These are phyloP conservation scores for Diplotaxis tenuifolia DNA, from an alignment of 345 rosid species.

Conservation along the genomic window DNA sequence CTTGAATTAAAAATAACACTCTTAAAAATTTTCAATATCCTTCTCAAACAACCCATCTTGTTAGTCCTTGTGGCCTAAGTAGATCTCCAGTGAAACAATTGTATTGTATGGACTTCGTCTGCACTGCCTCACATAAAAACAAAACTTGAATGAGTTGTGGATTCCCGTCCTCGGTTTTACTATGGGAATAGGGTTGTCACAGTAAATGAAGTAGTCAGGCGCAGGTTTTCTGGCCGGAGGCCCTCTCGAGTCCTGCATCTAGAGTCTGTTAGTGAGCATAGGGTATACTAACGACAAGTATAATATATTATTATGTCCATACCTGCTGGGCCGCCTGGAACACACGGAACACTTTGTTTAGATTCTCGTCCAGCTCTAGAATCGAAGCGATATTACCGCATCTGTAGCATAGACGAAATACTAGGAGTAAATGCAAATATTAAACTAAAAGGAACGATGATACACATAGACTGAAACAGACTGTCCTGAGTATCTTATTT, in stretches of 20 bases:
- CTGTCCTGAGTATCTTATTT: constrained; percentile 12
- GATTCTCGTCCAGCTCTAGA: constrained; percentile 84
- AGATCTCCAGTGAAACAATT: constrained; percentile 15
- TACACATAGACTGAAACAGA: neutral
- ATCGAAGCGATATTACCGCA: constrained; percentile 99
- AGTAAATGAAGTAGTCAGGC: constrained; percentile 93
- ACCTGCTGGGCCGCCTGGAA: constrained; percentile 97
- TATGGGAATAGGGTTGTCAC: neutral
- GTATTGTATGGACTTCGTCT: constrained; percentile 8
- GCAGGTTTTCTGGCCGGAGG: constrained; percentile 84
- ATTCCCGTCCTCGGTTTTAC: constrained; percentile 3
- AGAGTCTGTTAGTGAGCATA: neutral
- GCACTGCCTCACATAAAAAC: neutral
- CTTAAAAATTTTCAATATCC: neutral
- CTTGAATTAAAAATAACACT: constrained; percentile 2
- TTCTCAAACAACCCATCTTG: constrained; percentile 7
- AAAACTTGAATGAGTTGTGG: neutral
- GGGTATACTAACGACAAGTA: neutral
- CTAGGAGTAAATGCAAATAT: constrained; percentile 16
- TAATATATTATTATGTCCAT: neutral
- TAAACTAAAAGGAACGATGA: constrained; percentile 4
- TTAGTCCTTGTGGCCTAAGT: neutral
- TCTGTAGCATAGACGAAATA: constrained; percentile 44
- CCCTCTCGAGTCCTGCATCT: constrained; percentile 84
- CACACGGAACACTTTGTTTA: constrained; percentile 71